A percentile compares a stretch with the other conserved stretches of the same genome.
These are phyloP conservation scores for Tolypocladium inflatum DNA, from an alignment of 2,329 filamentous ascomycete species.

Conservation along the genomic window DNA sequence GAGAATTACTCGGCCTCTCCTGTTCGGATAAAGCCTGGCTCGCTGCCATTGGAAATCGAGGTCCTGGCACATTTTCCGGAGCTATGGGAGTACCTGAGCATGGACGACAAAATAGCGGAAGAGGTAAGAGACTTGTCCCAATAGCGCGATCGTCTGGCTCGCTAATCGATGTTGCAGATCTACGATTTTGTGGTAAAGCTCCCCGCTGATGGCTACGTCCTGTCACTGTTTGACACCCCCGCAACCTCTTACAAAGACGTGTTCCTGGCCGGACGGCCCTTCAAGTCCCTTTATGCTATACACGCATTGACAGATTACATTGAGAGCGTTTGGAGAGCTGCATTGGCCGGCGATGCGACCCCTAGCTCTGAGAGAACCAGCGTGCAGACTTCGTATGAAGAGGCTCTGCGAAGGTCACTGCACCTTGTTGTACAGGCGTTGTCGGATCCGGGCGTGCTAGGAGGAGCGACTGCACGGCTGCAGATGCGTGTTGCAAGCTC, in stretches of 20 bases:
- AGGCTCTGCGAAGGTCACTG: constrained; percentile 30
- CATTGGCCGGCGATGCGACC: neutral
- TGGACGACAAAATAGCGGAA: constrained; percentile 59
- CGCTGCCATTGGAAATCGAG: constrained; percentile 62
- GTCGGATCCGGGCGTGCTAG: constrained; percentile 44
- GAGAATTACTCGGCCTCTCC: constrained; percentile 34
- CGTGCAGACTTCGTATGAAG: constrained; percentile 1
- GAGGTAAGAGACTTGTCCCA: constrained; percentile 41
- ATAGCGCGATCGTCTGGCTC: neutral
- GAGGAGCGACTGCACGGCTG: constrained; percentile 16
- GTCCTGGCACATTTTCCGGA: constrained; percentile 76
- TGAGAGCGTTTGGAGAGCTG: constrained; percentile 25
- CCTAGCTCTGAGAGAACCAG: neutral
- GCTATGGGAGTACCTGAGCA: constrained; percentile 69
- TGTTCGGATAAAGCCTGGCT: constrained; percentile 37
- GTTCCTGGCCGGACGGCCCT: constrained; percentile 61
- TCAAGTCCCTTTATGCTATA: constrained; percentile 64
- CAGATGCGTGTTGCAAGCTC: constrained; percentile 16
- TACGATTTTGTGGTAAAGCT: constrained; percentile 63
- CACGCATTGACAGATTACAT: constrained; percentile 58
- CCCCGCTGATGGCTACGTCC: constrained; percentile 54
- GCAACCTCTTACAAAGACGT: constrained; percentile 46
- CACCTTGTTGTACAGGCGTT: constrained; percentile 51
- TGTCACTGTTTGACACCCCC: constrained; percentile 47
- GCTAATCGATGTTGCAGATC: constrained; percentile 35